These are phyloP conservation scores for Excoecaria agallocha DNA, from an alignment of 345 rosid genomes.

Conservation along the genomic window DNA sequence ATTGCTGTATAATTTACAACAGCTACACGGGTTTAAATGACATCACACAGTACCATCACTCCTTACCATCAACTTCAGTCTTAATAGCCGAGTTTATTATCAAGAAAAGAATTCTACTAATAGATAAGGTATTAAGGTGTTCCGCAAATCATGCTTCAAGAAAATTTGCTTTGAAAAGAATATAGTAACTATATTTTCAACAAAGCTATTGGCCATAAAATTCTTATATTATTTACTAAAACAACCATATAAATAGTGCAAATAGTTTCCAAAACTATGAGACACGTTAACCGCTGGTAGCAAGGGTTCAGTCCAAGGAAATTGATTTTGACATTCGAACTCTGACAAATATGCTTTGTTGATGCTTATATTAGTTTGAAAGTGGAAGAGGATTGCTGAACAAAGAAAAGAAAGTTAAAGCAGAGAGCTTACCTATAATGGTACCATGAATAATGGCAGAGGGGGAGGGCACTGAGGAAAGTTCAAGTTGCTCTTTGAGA, in stretches of 20 bases:
- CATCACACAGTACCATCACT: background rate
- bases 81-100: background rate
- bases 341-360: background rate
- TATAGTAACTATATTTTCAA: background rate
- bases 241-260: background rate
- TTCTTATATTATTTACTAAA: background rate
- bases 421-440: conserved; percentile 56
- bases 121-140: background rate
- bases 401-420: conserved; percentile 1
- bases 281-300: no score
- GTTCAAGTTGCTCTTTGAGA: conserved; percentile 83
- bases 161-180: background rate
- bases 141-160: background rate
- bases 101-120: background rate
- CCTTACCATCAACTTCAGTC: background rate
- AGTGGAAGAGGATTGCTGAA: background rate
- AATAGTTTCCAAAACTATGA: background rate
- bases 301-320: background rate
- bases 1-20: background rate
- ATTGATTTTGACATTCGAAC: background rate
- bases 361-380: background rate
- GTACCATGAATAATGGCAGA: conserved; percentile 80
- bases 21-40: background rate
- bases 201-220: background rate
- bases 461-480: conserved; percentile 49